Evolutionary conservation across 2,329 filamentous ascomycete species (phyloP), one percentile per base, ranked within the genome.

Genomic region (Stagonosporopsis vannaccii): DNA sequence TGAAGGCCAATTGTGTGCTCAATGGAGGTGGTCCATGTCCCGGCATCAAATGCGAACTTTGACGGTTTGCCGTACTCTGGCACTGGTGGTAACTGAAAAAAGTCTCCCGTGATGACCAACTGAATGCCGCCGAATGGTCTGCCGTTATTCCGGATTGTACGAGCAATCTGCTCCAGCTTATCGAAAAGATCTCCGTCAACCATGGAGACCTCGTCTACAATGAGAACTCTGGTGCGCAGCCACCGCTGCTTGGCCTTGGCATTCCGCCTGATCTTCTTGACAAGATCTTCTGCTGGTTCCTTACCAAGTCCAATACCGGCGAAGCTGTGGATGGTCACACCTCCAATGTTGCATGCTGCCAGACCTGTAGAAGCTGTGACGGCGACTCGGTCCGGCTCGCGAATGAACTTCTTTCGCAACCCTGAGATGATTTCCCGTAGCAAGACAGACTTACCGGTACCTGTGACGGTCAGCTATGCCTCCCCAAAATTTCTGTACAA

Each of bases 161-260:
- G 86, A 13, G 93, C 94, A 63, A 99, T 90, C 58, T 90, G 86
- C 59, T 96, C 92, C 17, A 99, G 84, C 75, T 99, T 99, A 79
- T 99, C 95, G 65, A 98, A 99, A 0, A 99, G 82, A 30, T 97
- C 93, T 1, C 92, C 95, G 68, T 99, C 95, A 4, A 99, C 93
- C 96, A 99, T 99, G 12, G 95, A 98, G 3, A 99, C 88, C 74
- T 99, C 95, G 76, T 99, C 95, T 67, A 99, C 86, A 64, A 99
- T 84, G 22, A 99, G 84, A 12, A 92, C 87, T 70, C 93, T 96
- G 0, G 92, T 96, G 53, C 87, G 86, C 62, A 96, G 79, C 96
- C 96, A 99, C 36, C 94, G 86, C 61, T 87, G 89, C 72, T 90
- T 94, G 20, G 92, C 92, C 73, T 97, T 98, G 17, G 85, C 83